Conservation (phyloP, 2,329 filamentous ascomycete species). For the Rhinocladiella mackenziei region DNA sequence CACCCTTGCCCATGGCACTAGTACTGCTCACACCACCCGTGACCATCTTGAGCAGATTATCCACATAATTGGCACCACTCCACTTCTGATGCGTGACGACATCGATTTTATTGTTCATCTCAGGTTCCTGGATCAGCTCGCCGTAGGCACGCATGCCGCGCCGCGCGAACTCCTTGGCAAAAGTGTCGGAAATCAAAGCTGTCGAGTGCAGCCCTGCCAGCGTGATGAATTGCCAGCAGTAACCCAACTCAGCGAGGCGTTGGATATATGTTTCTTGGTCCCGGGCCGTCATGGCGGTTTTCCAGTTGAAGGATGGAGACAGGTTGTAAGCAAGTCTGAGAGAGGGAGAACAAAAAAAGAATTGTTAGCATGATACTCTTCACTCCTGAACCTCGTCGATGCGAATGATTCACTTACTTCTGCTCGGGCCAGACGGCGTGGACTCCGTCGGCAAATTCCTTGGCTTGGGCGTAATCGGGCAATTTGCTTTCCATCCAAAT, state of each 20-base stretch:
- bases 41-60: constrained; percentile 96
- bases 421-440: constrained; percentile 94
- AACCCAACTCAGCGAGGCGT: constrained; percentile 79
- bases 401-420: constrained; percentile 68
- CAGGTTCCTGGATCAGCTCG: constrained; percentile 94
- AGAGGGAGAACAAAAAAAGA: constrained; percentile 8
- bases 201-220: constrained; percentile 94
- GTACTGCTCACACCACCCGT: constrained; percentile 87
- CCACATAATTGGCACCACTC: constrained; percentile 90
- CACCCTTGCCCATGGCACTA: constrained; percentile 93
- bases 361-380: too few species aligned
- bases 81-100: constrained; percentile 99
- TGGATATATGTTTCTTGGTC: constrained; percentile 98
- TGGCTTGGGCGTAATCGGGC: constrained; percentile 83
- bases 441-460: constrained; percentile 89
- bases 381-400: too few species aligned
- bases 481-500: constrained; percentile 99
- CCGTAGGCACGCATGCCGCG: constrained; percentile 94
- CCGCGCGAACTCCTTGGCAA: constrained; percentile 74
- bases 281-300: constrained; percentile 82
- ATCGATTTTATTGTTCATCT: constrained; percentile 85
- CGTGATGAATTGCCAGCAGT: constrained; percentile 99
- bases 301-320: constrained; percentile 99
- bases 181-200: constrained; percentile 84
- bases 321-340: constrained; percentile 98